Conservation (phyloP, 2,329 filamentous ascomycete species). For the Pseudopyricularia cyperi region DNA sequence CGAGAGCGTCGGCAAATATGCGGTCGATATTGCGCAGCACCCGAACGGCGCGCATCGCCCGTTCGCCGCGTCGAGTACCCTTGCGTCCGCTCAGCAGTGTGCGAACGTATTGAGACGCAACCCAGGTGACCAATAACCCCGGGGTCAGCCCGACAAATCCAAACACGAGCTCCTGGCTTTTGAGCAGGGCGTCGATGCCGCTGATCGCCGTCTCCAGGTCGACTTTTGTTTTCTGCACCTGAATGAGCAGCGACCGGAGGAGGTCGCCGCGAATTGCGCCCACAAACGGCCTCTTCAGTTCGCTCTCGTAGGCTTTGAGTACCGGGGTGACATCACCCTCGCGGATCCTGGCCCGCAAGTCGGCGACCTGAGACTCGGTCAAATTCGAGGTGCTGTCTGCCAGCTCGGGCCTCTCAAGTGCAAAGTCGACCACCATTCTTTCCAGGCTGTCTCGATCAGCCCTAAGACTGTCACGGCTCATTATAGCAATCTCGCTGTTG, state of each 20-base stretch:
- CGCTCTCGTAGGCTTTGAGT: constrained; percentile 79
- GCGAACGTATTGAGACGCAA: constrained; percentile 58
- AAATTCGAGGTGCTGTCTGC: constrained; percentile 33
- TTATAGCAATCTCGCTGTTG: constrained; percentile 86
- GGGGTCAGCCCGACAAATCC: constrained; percentile 94
- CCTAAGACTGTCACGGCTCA: constrained; percentile 84
- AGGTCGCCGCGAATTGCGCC: constrained; percentile 79
- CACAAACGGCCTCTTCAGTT: constrained; percentile 67
- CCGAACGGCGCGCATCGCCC: constrained; percentile 58
- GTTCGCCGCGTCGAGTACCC: constrained; percentile 51
- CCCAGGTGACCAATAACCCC: constrained; percentile 75
- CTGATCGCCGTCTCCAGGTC: constrained; percentile 93
- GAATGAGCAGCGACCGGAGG: constrained; percentile 80
- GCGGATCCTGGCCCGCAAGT: constrained; percentile 66
- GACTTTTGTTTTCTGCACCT: constrained; percentile 98
- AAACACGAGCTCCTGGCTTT: constrained; percentile 94
- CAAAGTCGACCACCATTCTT: constrained; percentile 97
- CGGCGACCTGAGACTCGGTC: constrained; percentile 55
- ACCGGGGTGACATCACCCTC: constrained; percentile 92
- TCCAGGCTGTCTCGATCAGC: constrained; percentile 87
- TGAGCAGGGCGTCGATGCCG: constrained; percentile 86
- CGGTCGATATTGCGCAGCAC: constrained; percentile 82
- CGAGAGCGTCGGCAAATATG: constrained; percentile 51
- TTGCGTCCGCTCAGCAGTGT: constrained; percentile 56
- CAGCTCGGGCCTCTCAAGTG: constrained; percentile 63